Evolutionary conservation across 2,329 filamentous ascomycete genomes (phyloP), one percentile per base, ranked within the genome.

Genomic region (Penicillium freii): DNA sequence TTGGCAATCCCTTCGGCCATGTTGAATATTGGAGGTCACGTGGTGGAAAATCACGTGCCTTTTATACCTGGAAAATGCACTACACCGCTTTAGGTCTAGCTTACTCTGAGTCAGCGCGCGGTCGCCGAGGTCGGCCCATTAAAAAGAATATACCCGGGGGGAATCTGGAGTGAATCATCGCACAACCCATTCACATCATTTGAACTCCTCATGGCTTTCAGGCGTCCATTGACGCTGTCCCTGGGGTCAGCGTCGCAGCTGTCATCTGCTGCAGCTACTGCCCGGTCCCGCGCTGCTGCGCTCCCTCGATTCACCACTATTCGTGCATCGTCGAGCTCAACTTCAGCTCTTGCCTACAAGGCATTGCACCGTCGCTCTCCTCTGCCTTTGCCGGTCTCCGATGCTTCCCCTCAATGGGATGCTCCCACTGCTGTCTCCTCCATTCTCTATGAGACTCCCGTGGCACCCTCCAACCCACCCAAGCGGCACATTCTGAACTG

Each of bases 401-500:
- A 89, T 55, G 83, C 88, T 29, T 87, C 90, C 36, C 82, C 91
- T 11, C 91, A 91, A 82, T 96, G 93, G 71, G 86, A 86, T 57
- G 92, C 92, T 38, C 92, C 94, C 67, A 91, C 94, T 19, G 94
- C 94, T 65, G 94, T 99, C 65, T 96, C 91, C 73, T 96, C 93
- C 75, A 99, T 99, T 73, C 90, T 99, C 76, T 99, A 99, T 82
- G 94, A 99, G 83, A 97, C 92, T 3, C 94, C 94, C 6, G 83
- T 90, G 19, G 90, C 92, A 8, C 92, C 91, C 15, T 83, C 83
- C 68, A 87, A 87, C 25, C 93, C 94, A 9, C 89, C 91, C 44
- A 97, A 96, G 81, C 88, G 92, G 54, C 94, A 99, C 78, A 86
- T 99, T 72, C 87, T 99, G 77, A 99, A 99, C 80, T 99, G 94